phyloP scores from a whole-genome alignment of 257 asterid genomes.

The Henckelia pumila region DNA sequence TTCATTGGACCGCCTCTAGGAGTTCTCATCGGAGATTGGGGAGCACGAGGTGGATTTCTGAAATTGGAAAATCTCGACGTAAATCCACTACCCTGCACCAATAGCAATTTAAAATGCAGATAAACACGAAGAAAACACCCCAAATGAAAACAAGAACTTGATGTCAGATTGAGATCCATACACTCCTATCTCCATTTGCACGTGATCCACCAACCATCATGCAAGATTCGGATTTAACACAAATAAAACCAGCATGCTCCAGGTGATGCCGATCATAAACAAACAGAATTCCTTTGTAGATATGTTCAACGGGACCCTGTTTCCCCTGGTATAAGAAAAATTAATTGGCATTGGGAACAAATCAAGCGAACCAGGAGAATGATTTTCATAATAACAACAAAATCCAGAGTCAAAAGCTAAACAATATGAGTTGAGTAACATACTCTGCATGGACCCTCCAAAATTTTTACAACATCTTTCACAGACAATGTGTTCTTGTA shows the following conservation, averaged over 20 bases:
- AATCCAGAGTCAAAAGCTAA: conserved; percentile 9
- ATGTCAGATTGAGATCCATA: conserved; percentile 33
- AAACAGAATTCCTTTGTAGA: conserved; percentile 70
- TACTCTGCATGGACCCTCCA: conserved; percentile 93
- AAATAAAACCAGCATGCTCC: conserved; percentile 96
- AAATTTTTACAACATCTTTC: conserved; percentile 83
- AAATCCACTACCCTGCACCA: conserved; percentile 52
- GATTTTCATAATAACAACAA: background rate
- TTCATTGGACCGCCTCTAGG: conserved; percentile 77
- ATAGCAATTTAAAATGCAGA: conserved; percentile 22
- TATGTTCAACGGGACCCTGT: conserved; percentile 95
- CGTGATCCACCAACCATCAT: conserved; percentile 91
- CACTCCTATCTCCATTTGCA: conserved; percentile 74
- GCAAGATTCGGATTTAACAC: conserved; percentile 86
- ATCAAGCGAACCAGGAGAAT: conserved; percentile 11
- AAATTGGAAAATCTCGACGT: conserved; percentile 57
- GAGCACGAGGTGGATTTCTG: conserved; percentile 68
- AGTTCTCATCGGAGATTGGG: conserved; percentile 80
- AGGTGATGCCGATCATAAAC: conserved; percentile 89
- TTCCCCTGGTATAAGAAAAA: conserved; percentile 53
- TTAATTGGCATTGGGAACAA: conserved; percentile 16
- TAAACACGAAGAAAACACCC: conserved; percentile 14
- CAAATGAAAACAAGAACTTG: conserved; percentile 15
- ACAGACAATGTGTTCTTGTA: conserved; percentile 66
- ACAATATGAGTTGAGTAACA: conserved; percentile 20